Percentiles rank a stretch among this genome's conserved stretches.
Evolutionary conservation across 1,139 yeast species (phyloP).

Genomic region (Kurtzmaniella quercitrusa): DNA sequence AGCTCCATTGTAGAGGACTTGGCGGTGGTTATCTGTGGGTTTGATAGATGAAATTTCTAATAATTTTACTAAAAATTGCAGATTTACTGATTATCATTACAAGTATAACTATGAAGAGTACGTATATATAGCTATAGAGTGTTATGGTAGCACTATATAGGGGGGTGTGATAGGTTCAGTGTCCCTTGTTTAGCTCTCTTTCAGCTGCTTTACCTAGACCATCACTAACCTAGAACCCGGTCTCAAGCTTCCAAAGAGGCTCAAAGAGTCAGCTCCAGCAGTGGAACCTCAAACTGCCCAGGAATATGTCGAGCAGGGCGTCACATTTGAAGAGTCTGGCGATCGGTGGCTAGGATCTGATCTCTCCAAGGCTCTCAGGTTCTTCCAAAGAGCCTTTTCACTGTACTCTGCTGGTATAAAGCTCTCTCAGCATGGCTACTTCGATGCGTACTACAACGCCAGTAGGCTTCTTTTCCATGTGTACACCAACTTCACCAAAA

Average conservation of each 20-base stretch:
- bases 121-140: too few species aligned
- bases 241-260: slow-evolving; percentile 5
- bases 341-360: slow-evolving; percentile 58
- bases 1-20: too few species aligned
- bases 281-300: slow-evolving; percentile 33
- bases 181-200: too few species aligned
- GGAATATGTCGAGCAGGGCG: slow-evolving; percentile 45
- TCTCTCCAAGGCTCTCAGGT: slow-evolving; percentile 47
- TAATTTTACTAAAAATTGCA: too few species aligned
- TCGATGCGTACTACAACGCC: slow-evolving; percentile 46
- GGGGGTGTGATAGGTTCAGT: too few species aligned
- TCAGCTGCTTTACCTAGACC: too few species aligned
- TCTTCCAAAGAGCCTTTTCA: slow-evolving; percentile 46
- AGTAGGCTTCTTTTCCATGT: slow-evolving; percentile 48
- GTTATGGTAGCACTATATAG: too few species aligned
- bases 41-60: too few species aligned
- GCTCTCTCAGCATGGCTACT: slow-evolving; percentile 8
- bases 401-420: slow-evolving; percentile 29
- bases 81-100: too few species aligned
- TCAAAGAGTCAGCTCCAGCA: slow-evolving; percentile 1
- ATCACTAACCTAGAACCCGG: slow-evolving; percentile 6
- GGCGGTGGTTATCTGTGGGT: too few species aligned
- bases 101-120: not conserved
- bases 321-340: slow-evolving; percentile 51
- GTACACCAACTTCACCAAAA: slow-evolving; percentile 37